Conservation (phyloP, 768 basidiomycete genomes). For the Dendrothele bispora region DNA sequence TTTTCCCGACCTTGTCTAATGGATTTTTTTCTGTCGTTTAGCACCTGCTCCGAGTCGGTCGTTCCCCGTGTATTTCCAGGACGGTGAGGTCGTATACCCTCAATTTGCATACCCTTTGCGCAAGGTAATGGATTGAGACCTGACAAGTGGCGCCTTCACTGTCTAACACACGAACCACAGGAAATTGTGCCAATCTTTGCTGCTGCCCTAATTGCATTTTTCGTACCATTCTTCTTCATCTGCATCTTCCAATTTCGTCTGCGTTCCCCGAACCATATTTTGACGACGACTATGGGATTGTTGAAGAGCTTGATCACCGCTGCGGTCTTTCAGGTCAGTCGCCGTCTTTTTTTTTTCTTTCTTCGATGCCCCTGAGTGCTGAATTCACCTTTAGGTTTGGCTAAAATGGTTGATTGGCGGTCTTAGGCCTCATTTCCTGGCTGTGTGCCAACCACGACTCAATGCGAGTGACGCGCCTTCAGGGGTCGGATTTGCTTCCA, state of each 20-base stretch:
- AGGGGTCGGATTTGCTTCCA: slow-evolving; percentile 45
- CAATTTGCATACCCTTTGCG: slow-evolving; percentile 51
- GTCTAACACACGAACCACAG: background rate
- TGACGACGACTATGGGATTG: slow-evolving; percentile 53
- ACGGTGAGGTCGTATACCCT: slow-evolving; percentile 53
- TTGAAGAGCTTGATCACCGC: slow-evolving; percentile 48
- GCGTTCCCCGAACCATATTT: slow-evolving; percentile 42
- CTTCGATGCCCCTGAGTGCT: slow-evolving; percentile 16
- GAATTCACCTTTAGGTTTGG: slow-evolving; percentile 39
- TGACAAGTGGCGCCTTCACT: no score
- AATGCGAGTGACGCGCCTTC: slow-evolving; percentile 21
- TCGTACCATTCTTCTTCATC: slow-evolving; percentile 56
- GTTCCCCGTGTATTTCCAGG: slow-evolving; percentile 43
- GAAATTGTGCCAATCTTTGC: slow-evolving; percentile 56
- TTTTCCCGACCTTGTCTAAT: background rate
- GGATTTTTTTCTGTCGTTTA: slow-evolving; percentile 13
- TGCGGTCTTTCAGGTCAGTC: slow-evolving; percentile 37
- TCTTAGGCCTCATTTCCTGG: slow-evolving; percentile 50
- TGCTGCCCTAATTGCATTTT: slow-evolving; percentile 52
- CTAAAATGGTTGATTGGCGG: slow-evolving; percentile 57
- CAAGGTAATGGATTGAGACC: slow-evolving; percentile 14
- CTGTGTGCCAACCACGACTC: slow-evolving; percentile 50
- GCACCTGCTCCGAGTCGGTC: slow-evolving; percentile 43
- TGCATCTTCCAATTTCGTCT: slow-evolving; percentile 53
- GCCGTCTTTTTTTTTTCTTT: slow-evolving; percentile 24